Base-by-base conservation (phyloP, 345 rosid species). In the Ricinus communis region DNA sequence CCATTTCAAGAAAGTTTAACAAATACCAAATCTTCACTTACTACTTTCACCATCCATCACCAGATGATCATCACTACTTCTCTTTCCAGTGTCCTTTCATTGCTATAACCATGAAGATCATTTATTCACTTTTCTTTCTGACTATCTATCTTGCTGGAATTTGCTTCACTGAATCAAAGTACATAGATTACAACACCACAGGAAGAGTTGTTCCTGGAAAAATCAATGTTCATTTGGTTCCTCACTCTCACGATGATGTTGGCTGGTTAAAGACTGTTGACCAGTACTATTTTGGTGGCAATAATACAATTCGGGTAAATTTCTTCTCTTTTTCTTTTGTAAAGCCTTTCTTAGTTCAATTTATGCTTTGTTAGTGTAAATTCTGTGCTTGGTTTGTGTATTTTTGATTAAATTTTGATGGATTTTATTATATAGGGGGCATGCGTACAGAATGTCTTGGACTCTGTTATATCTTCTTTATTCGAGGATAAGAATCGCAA, bases 181-280 rank as follows among this genome's bases (percentile, higher is more conserved):
- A 84, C 81, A 85, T 89, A 71, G 88, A 82, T 74, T 93, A 93
- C 84, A 79, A 89, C 66, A 91, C 98, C 49, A 69, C 84, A 25
- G 74, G 80, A 49, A 59, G 84, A 47, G 84, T 89, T 60, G 83
- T 83, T 28, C 81, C 94, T 4, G 91, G 76, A n/a, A 93, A 86
- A 76, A 74, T 93, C 82, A 93, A 91, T 69, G 97, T 93, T 70
- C 98, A 93, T 77, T 86, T 93, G 86, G 91, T 93, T 16, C 98
- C 98, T 74, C 97, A 91, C 85, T 81, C 98, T 55, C 98, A 93
- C 75, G 97, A 93, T 50, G 98, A 93, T 68, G 98, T 93, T 63
- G 98, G 98, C 10, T 93, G 98, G 98, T 82, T 93, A 69, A 93
- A 93, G 87, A 93, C 98, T 55, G 98, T 93, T 71, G 97, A 93